These are phyloP conservation scores for Penicillium occitanis DNA, from an alignment of 2,329 filamentous ascomycete species.

Conservation along the genomic window DNA sequence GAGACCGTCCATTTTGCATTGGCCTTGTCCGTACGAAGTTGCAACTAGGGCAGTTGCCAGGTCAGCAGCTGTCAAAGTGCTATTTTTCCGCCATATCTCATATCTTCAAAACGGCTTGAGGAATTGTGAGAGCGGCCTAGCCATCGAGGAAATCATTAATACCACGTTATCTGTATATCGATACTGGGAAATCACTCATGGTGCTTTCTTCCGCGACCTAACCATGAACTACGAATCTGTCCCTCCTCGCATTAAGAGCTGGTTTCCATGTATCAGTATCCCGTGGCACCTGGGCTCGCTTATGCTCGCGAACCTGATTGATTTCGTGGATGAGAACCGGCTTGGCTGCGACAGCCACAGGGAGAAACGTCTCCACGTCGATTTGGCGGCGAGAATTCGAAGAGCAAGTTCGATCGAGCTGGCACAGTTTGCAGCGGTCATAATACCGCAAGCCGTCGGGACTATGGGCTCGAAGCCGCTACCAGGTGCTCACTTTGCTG, in stretches of 20 bases:
- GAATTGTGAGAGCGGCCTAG: background rate
- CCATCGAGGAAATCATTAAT: constrained; percentile 5
- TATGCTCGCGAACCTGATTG: constrained; percentile 4
- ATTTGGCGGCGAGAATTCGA: background rate
- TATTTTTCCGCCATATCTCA: constrained; percentile 6
- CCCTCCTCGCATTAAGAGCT: background rate
- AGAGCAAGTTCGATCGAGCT: background rate
- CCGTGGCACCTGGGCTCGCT: constrained; percentile 3
- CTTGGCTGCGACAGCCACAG: background rate
- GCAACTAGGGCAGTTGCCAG: background rate
- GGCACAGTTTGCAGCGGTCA: background rate
- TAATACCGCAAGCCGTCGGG: background rate
- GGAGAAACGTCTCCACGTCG: background rate
- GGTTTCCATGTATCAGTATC: constrained; percentile 3
- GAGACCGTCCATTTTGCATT: background rate
- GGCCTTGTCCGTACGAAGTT: constrained; percentile 3
- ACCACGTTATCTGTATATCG: constrained; percentile 2
- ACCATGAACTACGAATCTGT: background rate
- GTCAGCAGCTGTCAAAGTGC: constrained; percentile 11
- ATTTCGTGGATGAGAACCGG: constrained; percentile 1
- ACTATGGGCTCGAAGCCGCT: background rate
- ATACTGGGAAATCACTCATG: constrained; percentile 8
- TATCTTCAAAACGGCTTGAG: constrained; percentile 6
- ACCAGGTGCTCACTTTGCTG: background rate
- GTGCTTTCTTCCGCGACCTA: constrained; percentile 3